phyloP scores from a whole-genome alignment of 2,329 filamentous ascomycete species.

The Alternaria alternata region DNA sequence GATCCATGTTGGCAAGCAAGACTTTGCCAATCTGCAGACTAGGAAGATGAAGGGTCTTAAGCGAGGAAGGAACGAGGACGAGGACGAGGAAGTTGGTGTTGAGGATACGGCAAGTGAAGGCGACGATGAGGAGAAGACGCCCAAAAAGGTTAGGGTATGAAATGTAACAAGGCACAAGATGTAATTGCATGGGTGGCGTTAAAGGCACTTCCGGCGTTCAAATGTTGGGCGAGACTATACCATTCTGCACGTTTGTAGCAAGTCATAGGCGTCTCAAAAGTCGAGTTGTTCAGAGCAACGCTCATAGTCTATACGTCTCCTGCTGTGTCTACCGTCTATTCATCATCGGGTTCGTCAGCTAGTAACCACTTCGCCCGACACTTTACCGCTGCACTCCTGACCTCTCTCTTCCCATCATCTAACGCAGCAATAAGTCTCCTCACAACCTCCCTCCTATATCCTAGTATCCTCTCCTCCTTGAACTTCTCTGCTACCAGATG shows the following conservation, averaged over 20 bases:
- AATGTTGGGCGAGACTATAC: slow-evolving; percentile 34
- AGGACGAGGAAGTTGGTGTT: slow-evolving; percentile 39
- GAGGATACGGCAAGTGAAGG: slow-evolving; percentile 34
- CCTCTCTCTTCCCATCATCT: slow-evolving; percentile 70
- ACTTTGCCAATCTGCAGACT: slow-evolving; percentile 86
- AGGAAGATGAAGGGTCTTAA: slow-evolving; percentile 99
- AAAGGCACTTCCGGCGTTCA: slow-evolving; percentile 31
- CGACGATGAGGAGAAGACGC: slow-evolving; percentile 28
- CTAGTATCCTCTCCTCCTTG: slow-evolving; percentile 61
- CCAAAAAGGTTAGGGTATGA: slow-evolving; percentile 40
- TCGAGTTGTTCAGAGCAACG: slow-evolving; percentile 4
- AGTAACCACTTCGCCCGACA: slow-evolving; percentile 68
- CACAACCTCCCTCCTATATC: slow-evolving; percentile 65
- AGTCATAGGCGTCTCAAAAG: slow-evolving; percentile 10
- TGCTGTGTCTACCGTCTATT: slow-evolving; percentile 16
- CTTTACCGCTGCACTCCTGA: slow-evolving; percentile 69
- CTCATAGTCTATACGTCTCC: neutral
- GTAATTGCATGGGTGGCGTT: slow-evolving; percentile 43
- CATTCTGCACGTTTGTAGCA: slow-evolving; percentile 22
- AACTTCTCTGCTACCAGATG: slow-evolving; percentile 58
- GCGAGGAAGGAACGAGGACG: slow-evolving; percentile 65
- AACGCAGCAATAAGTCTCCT: slow-evolving; percentile 63
- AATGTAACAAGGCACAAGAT: neutral
- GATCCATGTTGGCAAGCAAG: slow-evolving; percentile 89
- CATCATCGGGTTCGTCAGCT: slow-evolving; percentile 66